Base-by-base conservation (phyloP, 163 green algal species). In the Chlorella variabilis region DNA sequence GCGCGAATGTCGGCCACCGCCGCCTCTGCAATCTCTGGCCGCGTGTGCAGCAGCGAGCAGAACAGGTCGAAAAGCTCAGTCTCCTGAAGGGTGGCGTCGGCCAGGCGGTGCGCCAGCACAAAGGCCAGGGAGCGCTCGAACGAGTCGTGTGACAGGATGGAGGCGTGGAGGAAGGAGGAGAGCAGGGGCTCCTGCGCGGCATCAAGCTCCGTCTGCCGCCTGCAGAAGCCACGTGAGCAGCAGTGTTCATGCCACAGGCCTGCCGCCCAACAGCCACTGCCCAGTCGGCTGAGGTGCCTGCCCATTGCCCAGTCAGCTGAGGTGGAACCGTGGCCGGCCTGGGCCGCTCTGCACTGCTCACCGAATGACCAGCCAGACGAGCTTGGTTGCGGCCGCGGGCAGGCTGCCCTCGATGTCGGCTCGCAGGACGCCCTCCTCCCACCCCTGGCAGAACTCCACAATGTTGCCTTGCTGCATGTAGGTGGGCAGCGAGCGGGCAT, bases 101-200 rank as follows among this genome's bases (percentile, higher is more conserved):
- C 88, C 66, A 99, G 90, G 27, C 95, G 90, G 87, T 99, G 98
- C 39, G 95, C 90, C 58, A 99, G 93, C 45, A 99, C 90, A 77
- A 98, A 98, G 0, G 95, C 94, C 59, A 99, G 88, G 1, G 91
- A 85, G 33, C 91, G 83, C 78, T 94, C 92, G 80, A 98, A 96
- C 34, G 82, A 92, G 73, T 95, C 85, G 80, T 99, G 96, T 1
- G 87, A 91, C 48, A 99, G 89, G 78, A 99, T 93, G 74, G 78
- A 92, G 18, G 92, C 92, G 84, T 98, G 97, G 62, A 98, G 83
- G 76, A 97, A 98, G 85, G 86, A 93, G 70, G 81, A 92, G 13
- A 98, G 91, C 33, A 98, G 83, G 0, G 96, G 95, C 87, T 99
- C 96, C 27, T 73, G 63, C 15, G 85, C 83, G n/a, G 95, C 93